phyloP scores from a whole-genome alignment of 805 yeast genomes.

The Spencermartinsiella europaea region DNA sequence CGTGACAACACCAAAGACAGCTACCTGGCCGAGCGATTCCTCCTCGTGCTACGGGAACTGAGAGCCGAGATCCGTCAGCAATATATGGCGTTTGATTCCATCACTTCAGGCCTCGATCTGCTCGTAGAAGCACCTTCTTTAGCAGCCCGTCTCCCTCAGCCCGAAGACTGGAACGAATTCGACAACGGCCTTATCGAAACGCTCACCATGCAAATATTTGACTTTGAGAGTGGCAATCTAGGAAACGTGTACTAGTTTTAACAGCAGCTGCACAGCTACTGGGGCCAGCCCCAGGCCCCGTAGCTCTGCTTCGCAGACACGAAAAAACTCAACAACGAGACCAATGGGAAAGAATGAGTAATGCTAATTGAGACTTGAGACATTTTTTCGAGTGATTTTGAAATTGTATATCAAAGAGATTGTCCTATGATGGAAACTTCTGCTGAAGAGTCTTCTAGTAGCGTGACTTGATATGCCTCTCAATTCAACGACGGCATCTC shows the following conservation, averaged over 20 bases:
- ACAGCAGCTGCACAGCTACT: too few relatives aligned
- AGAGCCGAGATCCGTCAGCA: conserved; percentile 8
- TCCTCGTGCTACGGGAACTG: conserved; percentile 5
- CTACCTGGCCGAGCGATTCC: conserved; percentile 4
- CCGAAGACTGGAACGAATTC: conserved; percentile 6
- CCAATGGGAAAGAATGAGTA: too few relatives aligned
- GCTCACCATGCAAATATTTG: conserved; percentile 7
- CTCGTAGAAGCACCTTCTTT: conserved; percentile 1
- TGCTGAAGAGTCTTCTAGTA: too few relatives aligned
- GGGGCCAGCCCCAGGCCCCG: too few relatives aligned
- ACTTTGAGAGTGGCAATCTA: conserved; percentile 1
- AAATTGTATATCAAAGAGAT: too few relatives aligned
- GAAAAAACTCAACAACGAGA: too few relatives aligned
- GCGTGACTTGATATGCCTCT: too few relatives aligned
- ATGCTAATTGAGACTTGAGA: too few relatives aligned
- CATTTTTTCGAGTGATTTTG: too few relatives aligned
- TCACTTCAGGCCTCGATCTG: neutral
- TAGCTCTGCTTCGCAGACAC: too few relatives aligned
- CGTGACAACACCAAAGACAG: conserved; percentile 5
- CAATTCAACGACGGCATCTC: too few relatives aligned
- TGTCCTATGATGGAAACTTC: too few relatives aligned
- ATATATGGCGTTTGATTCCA: conserved; percentile 1
- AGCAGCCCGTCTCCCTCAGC: conserved; percentile 2
- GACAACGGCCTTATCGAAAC: conserved; percentile 6
- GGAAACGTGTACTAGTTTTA: neutral